These are phyloP conservation scores for Saposhnikovia divaricata DNA, from an alignment of 129 eudicot genomes.

Conservation along the genomic window DNA sequence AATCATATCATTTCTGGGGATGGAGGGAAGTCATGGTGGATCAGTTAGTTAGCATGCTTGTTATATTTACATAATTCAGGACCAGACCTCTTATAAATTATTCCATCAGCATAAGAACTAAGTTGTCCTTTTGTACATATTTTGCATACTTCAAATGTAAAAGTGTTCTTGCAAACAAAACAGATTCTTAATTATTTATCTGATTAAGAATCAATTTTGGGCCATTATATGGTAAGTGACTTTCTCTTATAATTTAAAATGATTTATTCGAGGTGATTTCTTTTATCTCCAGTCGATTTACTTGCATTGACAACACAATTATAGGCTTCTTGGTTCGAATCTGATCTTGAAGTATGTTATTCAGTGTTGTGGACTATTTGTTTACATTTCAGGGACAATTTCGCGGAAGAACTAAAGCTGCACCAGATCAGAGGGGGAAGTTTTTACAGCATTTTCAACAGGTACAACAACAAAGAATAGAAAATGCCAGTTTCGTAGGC, in stretches of 20 bases:
- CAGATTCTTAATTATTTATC: not conserved
- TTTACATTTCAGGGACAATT: conserved; percentile 49
- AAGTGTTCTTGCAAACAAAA: not conserved
- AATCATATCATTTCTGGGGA: no score
- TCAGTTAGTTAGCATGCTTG: no score
- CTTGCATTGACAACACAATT: not conserved
- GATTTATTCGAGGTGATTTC: not conserved
- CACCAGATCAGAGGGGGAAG: conserved; percentile 95
- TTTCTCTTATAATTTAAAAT: not conserved
- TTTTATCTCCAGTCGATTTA: not conserved
- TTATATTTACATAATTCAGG: no score
- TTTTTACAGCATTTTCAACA: conserved; percentile 84
- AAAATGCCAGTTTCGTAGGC: no score
- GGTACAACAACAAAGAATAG: conserved; percentile 89
- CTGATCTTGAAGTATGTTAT: not conserved
- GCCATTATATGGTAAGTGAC: not conserved
- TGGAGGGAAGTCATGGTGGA: no score
- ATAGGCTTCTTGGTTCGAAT: not conserved
- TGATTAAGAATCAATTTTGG: not conserved
- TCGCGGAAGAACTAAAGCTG: conserved; percentile 93
- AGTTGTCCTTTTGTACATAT: conserved; percentile 2
- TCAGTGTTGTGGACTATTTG: not conserved
- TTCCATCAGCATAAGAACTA: conserved; percentile 56
- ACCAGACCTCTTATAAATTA: no score
- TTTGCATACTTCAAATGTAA: not conserved